Evolutionary conservation across 495 filamentous ascomycete genomes (phyloP).

Genomic region (Pyrenula aspistea): DNA sequence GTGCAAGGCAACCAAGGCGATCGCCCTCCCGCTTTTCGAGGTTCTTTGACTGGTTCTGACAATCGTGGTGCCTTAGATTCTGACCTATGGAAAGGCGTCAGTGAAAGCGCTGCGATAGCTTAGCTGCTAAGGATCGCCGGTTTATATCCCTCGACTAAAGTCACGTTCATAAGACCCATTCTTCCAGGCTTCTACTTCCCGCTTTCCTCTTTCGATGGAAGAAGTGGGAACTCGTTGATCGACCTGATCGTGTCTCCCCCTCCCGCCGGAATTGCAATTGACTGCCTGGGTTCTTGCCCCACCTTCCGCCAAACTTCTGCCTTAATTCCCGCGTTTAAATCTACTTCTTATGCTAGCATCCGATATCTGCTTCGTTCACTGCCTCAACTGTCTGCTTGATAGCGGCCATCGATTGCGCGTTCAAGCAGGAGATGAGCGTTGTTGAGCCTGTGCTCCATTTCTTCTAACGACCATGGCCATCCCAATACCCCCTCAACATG

Average conservation of each 20-base stretch:
- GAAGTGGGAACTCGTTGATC: no score
- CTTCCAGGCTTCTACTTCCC: neutral
- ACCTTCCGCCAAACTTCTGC: neutral
- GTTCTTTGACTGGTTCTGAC: no score
- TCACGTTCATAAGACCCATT: neutral
- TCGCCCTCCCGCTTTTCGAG: neutral
- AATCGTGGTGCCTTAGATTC: no score
- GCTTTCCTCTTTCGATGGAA: neutral
- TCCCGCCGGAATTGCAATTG: neutral
- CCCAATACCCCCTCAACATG: neutral
- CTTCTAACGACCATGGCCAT: neutral
- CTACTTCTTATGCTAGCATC: neutral
- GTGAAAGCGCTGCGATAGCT: neutral
- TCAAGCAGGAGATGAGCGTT: neutral
- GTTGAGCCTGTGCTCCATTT: neutral
- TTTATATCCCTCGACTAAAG: neutral
- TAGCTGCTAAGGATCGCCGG: neutral
- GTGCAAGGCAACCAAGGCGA: neutral
- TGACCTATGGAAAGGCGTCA: neutral
- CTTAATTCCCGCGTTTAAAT: neutral
- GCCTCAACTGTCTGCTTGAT: neutral
- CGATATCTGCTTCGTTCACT: neutral
- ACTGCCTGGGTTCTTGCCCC: neutral
- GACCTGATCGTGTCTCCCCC: no score
- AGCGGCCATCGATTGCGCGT: neutral